phyloP scores from a whole-genome alignment of 2,329 filamentous ascomycete genomes.

The Fusarium palustre region DNA sequence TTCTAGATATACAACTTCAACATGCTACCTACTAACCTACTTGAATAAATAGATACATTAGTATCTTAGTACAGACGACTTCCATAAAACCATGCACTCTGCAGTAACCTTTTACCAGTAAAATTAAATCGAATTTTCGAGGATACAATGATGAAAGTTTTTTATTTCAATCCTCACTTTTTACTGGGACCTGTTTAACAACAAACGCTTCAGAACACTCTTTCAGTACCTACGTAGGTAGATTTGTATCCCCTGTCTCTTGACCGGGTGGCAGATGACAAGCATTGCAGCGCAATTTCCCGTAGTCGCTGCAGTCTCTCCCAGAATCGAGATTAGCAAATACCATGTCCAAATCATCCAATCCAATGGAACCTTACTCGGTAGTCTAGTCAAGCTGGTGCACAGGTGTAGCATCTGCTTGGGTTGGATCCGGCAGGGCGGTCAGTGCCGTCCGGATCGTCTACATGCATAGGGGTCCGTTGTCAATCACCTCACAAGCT shows the following conservation, averaged over 20 bases:
- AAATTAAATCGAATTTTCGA: no score
- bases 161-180: not conserved
- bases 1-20: not conserved
- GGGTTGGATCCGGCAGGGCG: conserved; percentile 41
- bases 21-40: not conserved
- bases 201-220: not conserved
- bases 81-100: not conserved
- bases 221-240: no score
- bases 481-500: not conserved
- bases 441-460: conserved; percentile 36
- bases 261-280: not conserved
- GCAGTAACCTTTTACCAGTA: no score
- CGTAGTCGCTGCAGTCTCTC: not conserved
- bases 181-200: not conserved
- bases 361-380: not conserved
- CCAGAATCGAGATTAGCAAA: conserved; percentile 3
- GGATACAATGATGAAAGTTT: not conserved
- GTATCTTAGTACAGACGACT: not conserved
- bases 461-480: conserved; percentile 34
- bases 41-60: no score
- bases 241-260: not conserved
- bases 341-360: not conserved
- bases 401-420: conserved; percentile 7
- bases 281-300: conserved; percentile 32
- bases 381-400: conserved; percentile 1